Percentiles rank a stretch among this genome's conserved stretches.
Evolutionary conservation across 2,329 filamentous ascomycete species (phyloP).

Genomic region (Talaromyces atroroseus): DNA sequence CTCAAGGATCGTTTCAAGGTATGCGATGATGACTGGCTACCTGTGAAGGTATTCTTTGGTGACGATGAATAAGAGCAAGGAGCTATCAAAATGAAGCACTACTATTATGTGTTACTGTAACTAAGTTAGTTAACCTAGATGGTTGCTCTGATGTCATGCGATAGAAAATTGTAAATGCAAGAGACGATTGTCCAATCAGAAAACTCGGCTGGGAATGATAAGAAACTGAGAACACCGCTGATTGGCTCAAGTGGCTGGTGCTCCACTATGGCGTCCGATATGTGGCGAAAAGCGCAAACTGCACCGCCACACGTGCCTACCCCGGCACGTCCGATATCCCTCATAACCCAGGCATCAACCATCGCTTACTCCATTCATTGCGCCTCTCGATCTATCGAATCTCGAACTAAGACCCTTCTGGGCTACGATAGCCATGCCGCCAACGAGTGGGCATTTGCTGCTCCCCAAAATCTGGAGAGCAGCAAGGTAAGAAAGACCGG

Average conservation of each 20-base stretch:
- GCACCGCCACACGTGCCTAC: slow-evolving; percentile 17
- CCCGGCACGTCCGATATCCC: slow-evolving; percentile 3
- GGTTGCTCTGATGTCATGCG: not conserved
- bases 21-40: slow-evolving; percentile 66
- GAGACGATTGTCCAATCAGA: not conserved
- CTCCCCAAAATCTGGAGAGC: slow-evolving; percentile 46
- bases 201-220: not conserved
- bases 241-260: not conserved
- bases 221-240: not conserved
- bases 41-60: slow-evolving; percentile 74
- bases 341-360: slow-evolving; percentile 23
- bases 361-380: slow-evolving; percentile 5
- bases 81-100: not conserved
- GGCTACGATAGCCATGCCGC: slow-evolving; percentile 37
- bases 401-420: slow-evolving; percentile 2
- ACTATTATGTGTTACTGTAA: not conserved
- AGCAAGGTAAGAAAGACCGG: slow-evolving; percentile 36
- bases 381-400: slow-evolving; percentile 13
- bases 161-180: not conserved
- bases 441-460: slow-evolving; percentile 45
- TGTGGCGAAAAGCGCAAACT: slow-evolving; percentile 6
- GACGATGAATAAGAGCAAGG: slow-evolving; percentile 64
- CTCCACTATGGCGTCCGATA: not conserved
- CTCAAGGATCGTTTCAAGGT: slow-evolving; percentile 77
- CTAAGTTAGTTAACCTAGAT: not conserved